These are phyloP conservation scores for Parmales sp. DNA, from an alignment of 108 stramenopile genomes.

Conservation along the genomic window DNA sequence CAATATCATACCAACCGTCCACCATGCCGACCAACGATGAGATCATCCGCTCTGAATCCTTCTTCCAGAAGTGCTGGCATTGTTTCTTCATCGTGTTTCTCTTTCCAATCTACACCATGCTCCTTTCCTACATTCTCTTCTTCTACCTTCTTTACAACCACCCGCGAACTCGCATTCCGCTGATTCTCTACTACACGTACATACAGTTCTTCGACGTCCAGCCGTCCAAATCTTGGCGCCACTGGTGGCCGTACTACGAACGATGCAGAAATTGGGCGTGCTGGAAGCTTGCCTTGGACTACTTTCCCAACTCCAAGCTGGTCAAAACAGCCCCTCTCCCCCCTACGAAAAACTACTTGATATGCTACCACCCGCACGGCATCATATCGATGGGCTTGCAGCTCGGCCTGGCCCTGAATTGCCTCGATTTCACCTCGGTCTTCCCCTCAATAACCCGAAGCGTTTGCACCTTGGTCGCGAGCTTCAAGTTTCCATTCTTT, in stretches of 20 bases:
- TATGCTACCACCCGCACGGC: conserved; percentile 53
- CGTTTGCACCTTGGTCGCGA: conserved; percentile 22
- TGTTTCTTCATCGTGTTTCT: too few relatives aligned
- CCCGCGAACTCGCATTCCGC: background rate
- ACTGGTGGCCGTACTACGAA: background rate
- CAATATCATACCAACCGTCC: too few relatives aligned
- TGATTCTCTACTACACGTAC: background rate
- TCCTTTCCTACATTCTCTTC: background rate
- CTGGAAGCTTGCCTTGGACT: conserved; percentile 18
- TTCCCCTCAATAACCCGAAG: conserved; percentile 24
- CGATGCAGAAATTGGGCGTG: background rate
- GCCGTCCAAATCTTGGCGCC: background rate
- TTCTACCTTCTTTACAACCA: background rate
- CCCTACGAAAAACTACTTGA: conserved; percentile 20
- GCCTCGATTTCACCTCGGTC: conserved; percentile 11
- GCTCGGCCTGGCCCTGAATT: conserved; percentile 18
- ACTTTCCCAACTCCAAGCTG: conserved; percentile 16
- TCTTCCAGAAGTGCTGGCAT: too few relatives aligned
- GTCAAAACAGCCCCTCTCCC: conserved; percentile 28
- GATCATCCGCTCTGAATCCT: too few relatives aligned
- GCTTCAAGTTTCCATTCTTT: conserved; percentile 34
- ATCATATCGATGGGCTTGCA: conserved; percentile 32
- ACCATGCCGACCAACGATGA: too few relatives aligned
- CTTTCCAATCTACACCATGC: background rate
- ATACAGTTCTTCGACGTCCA: background rate